A percentile compares a stretch with the other conserved stretches of the same genome.
phyloP scores from a whole-genome alignment of 345 rosid genomes.

The Crucihimalaya himalaica region DNA sequence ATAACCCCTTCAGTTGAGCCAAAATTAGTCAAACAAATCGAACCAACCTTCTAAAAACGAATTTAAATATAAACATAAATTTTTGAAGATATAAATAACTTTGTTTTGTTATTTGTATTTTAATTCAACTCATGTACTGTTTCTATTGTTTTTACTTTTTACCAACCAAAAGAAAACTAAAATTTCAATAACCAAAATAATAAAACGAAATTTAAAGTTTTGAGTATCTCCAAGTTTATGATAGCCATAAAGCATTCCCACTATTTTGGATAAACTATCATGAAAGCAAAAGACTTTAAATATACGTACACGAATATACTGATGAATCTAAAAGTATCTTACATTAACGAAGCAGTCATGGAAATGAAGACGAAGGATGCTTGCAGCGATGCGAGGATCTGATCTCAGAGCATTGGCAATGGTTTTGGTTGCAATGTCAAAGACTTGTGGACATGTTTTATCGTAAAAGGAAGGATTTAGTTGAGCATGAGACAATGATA shows the following conservation, averaged over 20 bases:
- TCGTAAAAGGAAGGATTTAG: slow-evolving; percentile 53
- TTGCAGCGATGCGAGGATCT: slow-evolving; percentile 50
- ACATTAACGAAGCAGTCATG: slow-evolving; percentile 62
- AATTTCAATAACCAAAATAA: too few relatives aligned
- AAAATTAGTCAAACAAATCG: too few relatives aligned
- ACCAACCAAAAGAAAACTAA: too few relatives aligned
- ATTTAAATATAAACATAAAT: too few relatives aligned
- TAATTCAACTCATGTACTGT: too few relatives aligned
- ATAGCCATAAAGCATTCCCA: not conserved
- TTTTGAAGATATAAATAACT: too few relatives aligned
- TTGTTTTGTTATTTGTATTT: too few relatives aligned
- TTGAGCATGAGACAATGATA: slow-evolving; percentile 24
- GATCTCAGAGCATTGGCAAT: slow-evolving; percentile 39
- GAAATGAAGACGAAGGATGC: slow-evolving; percentile 56
- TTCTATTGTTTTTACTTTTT: too few relatives aligned
- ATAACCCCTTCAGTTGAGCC: too few relatives aligned
- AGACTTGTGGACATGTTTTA: slow-evolving; percentile 55
- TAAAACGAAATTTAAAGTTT: too few relatives aligned
- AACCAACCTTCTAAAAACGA: too few relatives aligned
- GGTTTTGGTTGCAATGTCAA: slow-evolving; percentile 45
- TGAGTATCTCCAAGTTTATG: too few relatives aligned
- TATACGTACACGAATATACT: not conserved
- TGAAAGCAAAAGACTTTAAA: not conserved
- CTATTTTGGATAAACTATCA: not conserved
- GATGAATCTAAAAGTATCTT: not conserved